Evolutionary conservation across 2,329 filamentous ascomycete species (phyloP).

Genomic region (Sporothrix schenckii): DNA sequence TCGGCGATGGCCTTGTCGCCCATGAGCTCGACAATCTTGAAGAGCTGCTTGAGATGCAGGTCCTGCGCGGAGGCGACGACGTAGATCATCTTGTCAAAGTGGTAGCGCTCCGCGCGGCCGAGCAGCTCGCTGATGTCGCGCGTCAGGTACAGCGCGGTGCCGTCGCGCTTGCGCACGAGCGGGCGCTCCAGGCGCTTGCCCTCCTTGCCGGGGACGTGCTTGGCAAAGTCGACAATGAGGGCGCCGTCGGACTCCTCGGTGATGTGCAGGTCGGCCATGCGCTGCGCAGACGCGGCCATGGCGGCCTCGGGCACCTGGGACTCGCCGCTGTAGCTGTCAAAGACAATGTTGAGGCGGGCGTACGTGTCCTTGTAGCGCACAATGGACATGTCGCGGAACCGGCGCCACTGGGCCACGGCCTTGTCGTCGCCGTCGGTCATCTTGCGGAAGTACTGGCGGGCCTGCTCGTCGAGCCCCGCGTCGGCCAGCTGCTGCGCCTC

Average conservation of each 20-base stretch:
- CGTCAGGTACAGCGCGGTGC: slow-evolving; percentile 76
- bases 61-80: slow-evolving; percentile 74
- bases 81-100: slow-evolving; percentile 80
- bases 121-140: slow-evolving; percentile 76
- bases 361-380: slow-evolving; percentile 69
- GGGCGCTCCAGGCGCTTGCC: slow-evolving; percentile 71
- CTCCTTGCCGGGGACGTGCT: slow-evolving; percentile 66
- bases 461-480: slow-evolving; percentile 70
- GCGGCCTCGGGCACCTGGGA: slow-evolving; percentile 68
- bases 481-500: slow-evolving; percentile 55
- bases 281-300: slow-evolving; percentile 65
- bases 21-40: slow-evolving; percentile 75
- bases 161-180: slow-evolving; percentile 72
- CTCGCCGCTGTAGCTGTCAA: slow-evolving; percentile 75
- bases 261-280: slow-evolving; percentile 66
- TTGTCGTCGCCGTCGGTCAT: slow-evolving; percentile 69
- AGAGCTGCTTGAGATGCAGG: slow-evolving; percentile 71
- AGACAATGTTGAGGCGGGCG: slow-evolving; percentile 69
- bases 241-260: slow-evolving; percentile 72
- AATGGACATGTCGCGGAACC: slow-evolving; percentile 69
- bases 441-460: slow-evolving; percentile 70
- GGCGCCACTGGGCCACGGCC: slow-evolving; percentile 64
- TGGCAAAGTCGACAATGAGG: slow-evolving; percentile 70
- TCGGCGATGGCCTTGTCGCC: slow-evolving; percentile 67
- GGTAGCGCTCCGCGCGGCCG: slow-evolving; percentile 62